phyloP scores from a whole-genome alignment of 2,329 filamentous ascomycete species.

The Parafenestella ontariensis region DNA sequence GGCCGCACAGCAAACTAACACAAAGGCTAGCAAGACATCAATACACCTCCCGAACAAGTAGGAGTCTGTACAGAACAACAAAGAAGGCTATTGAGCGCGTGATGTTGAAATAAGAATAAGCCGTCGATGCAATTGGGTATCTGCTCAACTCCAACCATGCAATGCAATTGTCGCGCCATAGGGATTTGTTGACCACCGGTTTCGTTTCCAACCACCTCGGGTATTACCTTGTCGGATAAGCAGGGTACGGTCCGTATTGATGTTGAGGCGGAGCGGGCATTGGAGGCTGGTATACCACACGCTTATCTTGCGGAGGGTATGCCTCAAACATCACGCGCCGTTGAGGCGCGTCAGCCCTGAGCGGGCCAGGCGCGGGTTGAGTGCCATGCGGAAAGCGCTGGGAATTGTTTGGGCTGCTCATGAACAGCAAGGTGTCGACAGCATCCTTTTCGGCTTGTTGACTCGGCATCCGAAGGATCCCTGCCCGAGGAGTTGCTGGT shows the following conservation, averaged over 20 bases:
- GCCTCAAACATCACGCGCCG: slow-evolving; percentile 49
- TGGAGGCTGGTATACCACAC: slow-evolving; percentile 27
- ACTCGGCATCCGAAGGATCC: slow-evolving; percentile 71
- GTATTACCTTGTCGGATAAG: slow-evolving; percentile 33
- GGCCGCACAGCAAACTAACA: not conserved
- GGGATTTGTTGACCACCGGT: slow-evolving; percentile 8
- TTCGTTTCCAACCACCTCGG: not conserved
- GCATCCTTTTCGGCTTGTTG: slow-evolving; percentile 80
- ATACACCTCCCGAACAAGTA: not conserved
- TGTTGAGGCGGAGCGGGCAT: slow-evolving; percentile 32
- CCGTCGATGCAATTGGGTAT: slow-evolving; percentile 39
- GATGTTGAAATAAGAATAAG: slow-evolving; percentile 9
- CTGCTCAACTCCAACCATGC: slow-evolving; percentile 42
- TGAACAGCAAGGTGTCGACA: slow-evolving; percentile 79
- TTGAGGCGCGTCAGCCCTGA: slow-evolving; percentile 37
- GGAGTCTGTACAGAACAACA: not conserved
- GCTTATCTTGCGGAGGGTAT: slow-evolving; percentile 35
- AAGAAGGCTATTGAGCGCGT: not conserved
- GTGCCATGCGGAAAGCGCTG: slow-evolving; percentile 35
- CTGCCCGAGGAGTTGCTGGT: slow-evolving; percentile 46
- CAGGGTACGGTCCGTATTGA: slow-evolving; percentile 35
- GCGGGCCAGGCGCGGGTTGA: slow-evolving; percentile 37
- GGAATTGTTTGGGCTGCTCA: slow-evolving; percentile 80
- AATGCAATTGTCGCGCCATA: slow-evolving; percentile 37
- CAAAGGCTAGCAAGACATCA: not conserved